A percentile compares a stretch with the other conserved stretches of the same genome.
phyloP scores from a whole-genome alignment of 2,329 filamentous ascomycete species.

The Colletotrichum gloeosporioides region DNA sequence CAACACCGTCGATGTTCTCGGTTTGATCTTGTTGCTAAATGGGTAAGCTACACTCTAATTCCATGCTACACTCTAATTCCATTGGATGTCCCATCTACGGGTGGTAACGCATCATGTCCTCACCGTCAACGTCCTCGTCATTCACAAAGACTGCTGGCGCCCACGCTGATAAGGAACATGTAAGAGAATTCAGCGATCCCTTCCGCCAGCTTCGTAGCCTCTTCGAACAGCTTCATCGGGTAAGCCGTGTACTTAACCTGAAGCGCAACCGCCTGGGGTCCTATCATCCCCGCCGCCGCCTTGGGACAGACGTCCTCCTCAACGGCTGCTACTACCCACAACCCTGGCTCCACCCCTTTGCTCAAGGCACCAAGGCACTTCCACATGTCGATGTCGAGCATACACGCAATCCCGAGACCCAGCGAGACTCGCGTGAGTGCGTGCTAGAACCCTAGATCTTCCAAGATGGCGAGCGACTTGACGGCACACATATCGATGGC shows the following conservation, averaged over 20 bases:
- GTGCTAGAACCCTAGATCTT: too few species aligned
- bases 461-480: not conserved
- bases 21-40: too few species aligned
- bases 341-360: not conserved
- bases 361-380: not conserved
- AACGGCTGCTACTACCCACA: not conserved
- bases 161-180: not conserved
- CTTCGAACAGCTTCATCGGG: not conserved
- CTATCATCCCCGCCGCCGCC: not conserved
- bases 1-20: rapidly evolving
- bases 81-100: not conserved
- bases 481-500: not conserved
- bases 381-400: not conserved
- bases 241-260: not conserved
- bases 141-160: not conserved
- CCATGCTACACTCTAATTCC: not conserved
- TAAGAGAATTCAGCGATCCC: not conserved
- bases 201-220: not conserved
- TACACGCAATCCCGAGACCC: not conserved
- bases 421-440: not conserved
- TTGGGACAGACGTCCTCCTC: not conserved
- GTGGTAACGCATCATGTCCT: not conserved
- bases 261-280: not conserved
- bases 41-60: too few species aligned
- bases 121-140: not conserved